Evolutionary conservation across 768 basidiomycete species (phyloP).

Genomic region (Agaricus sinodeliciosus): DNA sequence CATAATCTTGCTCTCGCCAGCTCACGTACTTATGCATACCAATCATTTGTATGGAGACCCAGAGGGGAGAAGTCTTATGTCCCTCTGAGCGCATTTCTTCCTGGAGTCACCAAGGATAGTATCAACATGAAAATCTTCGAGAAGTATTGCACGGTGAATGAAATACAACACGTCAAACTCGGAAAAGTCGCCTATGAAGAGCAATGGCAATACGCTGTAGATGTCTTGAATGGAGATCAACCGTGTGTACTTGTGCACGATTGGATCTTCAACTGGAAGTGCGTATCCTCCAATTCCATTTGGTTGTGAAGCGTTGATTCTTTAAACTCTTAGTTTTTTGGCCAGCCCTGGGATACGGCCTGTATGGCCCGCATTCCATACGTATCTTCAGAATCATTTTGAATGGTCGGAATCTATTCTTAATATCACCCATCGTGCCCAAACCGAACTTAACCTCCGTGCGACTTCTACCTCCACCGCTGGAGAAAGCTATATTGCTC

Average conservation of each 20-base stretch:
- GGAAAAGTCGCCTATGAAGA: constrained; percentile 15
- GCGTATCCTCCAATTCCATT: constrained; percentile 11
- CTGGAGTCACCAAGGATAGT: constrained; percentile 30
- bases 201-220: constrained; percentile 32
- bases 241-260: constrained; percentile 38
- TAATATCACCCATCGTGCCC: constrained; percentile 27
- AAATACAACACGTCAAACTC: constrained; percentile 28
- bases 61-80: constrained; percentile 32
- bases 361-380: constrained; percentile 25
- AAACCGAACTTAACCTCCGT: constrained; percentile 26
- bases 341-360: constrained; percentile 30
- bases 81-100: constrained; percentile 37
- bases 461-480: constrained; percentile 14
- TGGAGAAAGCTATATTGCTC: constrained; percentile 35
- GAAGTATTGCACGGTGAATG: constrained; percentile 32
- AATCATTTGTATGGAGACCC: constrained; percentile 39
- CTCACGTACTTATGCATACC: constrained; percentile 35
- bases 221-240: constrained; percentile 24
- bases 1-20: constrained; percentile 37
- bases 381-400: constrained; percentile 22
- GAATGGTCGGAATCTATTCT: constrained; percentile 33
- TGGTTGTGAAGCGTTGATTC: neutral
- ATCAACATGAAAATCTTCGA: constrained; percentile 30
- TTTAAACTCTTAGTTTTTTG: constrained; percentile 24
- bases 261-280: constrained; percentile 39